Percentiles rank a stretch among this genome's conserved stretches.
These are phyloP conservation scores for Cyberlindnera saturnus DNA, from an alignment of 805 yeast species.

Conservation along the genomic window DNA sequence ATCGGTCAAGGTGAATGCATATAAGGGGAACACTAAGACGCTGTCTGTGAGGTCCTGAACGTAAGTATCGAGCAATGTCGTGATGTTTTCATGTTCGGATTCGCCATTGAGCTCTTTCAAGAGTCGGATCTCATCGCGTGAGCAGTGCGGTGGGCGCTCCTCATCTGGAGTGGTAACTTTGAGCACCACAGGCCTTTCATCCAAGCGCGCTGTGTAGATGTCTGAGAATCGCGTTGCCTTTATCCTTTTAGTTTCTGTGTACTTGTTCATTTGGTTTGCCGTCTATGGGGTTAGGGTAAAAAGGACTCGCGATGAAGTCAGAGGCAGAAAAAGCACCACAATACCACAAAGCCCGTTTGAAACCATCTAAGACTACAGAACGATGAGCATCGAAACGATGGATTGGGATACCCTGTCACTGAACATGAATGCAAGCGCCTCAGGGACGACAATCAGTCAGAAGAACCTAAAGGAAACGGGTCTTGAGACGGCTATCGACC, in stretches of 20 bases:
- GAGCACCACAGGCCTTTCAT: slow-evolving; percentile 31
- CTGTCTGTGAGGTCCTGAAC: slow-evolving; percentile 27
- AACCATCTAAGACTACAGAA: no score
- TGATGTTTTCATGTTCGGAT: slow-evolving; percentile 10
- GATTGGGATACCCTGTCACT: slow-evolving; percentile 2
- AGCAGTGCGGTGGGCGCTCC: slow-evolving; percentile 48
- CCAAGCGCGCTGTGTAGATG: slow-evolving; percentile 27
- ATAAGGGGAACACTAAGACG: slow-evolving; percentile 38
- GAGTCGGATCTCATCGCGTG: slow-evolving; percentile 38
- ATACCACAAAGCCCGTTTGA: no score
- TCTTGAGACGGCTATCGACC: neutral
- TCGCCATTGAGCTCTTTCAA: slow-evolving; percentile 21
- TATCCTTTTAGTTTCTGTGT: slow-evolving; percentile 19
- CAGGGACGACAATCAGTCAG: neutral
- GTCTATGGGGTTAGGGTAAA: neutral
- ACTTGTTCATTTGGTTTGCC: slow-evolving; percentile 1
- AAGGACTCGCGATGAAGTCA: no score
- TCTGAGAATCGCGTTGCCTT: slow-evolving; percentile 41
- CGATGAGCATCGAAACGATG: neutral
- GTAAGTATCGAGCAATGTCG: slow-evolving; percentile 22
- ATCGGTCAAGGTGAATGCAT: slow-evolving; percentile 29
- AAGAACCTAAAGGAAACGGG: slow-evolving; percentile 1
- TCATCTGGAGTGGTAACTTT: slow-evolving; percentile 45
- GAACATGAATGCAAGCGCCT: neutral
- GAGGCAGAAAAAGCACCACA: no score